Evolutionary conservation across 1,284 basidiomycete species (phyloP), one percentile per base, ranked within the genome.

Genomic region (Papiliotrema nemorosa): DNA sequence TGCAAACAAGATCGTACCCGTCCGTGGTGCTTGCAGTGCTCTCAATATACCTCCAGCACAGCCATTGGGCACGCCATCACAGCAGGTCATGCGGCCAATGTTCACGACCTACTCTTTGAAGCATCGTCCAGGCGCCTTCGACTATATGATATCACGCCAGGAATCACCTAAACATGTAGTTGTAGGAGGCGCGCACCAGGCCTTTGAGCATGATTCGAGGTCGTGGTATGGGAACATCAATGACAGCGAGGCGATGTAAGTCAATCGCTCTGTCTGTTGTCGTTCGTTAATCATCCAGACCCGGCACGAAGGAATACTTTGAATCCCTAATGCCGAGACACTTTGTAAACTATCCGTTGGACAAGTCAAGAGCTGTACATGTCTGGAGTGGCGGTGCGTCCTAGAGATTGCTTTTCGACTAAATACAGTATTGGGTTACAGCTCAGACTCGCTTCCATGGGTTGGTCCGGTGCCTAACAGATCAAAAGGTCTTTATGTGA

Each of bases 141-240:
- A 54, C 16, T 54, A 54, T 27, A 54, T 54, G 44, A 54, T 54
- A 44, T 34, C 20, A 3, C 35, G 53, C 12, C 49, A 54, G 26
- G 53, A 51, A 24, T 49, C 35, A 9, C n/a, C 9, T 7, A 54
- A 38, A 39, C 21, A 54, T 12, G 40, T 52, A 14, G 29, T 54
- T 22, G 5, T 54, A 9, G 52, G 52, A 4, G 52, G 52, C 6
- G 50, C 37, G 13, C 20, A 53, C 14, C 13, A 37, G n/a, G 39
- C 12, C 6, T 49, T 31, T 21, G 24, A 14, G 16, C 39, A 45
- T 25, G 26, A 41, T 24, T 16, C 31, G 5, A 22, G 21, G 7
- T 13, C n/a, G 10, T 53, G 51, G 51, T 53, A 53, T 29, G 41
- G 51, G n/a, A 42, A 44, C 21, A 26, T 31, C 10, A 40, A 53